phyloP scores from a whole-genome alignment of 179 eudicot species.

The Heliamphora ciliata region DNA sequence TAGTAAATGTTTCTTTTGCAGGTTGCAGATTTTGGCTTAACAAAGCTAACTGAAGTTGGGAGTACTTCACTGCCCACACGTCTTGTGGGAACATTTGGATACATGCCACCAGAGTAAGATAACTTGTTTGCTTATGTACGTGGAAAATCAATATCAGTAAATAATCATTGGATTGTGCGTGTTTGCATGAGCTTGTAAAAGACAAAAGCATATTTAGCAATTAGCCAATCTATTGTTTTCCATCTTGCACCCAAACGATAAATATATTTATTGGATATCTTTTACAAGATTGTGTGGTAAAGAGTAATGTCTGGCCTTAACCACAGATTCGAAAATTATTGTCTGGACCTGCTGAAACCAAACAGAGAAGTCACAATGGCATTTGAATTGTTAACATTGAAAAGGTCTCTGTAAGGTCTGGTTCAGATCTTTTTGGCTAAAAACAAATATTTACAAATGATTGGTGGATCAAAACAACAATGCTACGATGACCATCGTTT shows the following conservation, averaged over 20 bases:
- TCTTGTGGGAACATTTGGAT: conserved; percentile 72
- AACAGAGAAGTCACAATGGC: not conserved
- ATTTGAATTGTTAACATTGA: not conserved
- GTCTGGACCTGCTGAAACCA: not conserved
- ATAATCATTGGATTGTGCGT: not conserved
- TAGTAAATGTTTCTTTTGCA: conserved; percentile 19
- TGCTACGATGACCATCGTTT: too few relatives aligned
- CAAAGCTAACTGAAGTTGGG: conserved; percentile 66
- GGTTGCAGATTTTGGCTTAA: conserved; percentile 81
- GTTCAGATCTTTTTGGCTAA: too few relatives aligned
- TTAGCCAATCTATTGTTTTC: not conserved
- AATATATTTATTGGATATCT: not conserved
- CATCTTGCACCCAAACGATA: not conserved
- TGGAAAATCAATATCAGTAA: not conserved
- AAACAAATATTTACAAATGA: too few relatives aligned
- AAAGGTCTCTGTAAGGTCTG: too few relatives aligned
- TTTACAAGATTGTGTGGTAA: not conserved
- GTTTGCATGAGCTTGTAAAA: not conserved
- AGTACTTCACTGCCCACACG: conserved; percentile 43
- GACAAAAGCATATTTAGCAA: not conserved
- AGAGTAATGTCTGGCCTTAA: not conserved
- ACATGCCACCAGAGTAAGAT: conserved; percentile 78
- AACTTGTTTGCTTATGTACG: not conserved
- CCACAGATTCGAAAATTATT: not conserved
- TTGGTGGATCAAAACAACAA: too few relatives aligned